Percentiles rank a stretch among this genome's conserved stretches.
Conservation (phyloP, 2,329 filamentous ascomycete species). For the Fusarium temperatum region DNA sequence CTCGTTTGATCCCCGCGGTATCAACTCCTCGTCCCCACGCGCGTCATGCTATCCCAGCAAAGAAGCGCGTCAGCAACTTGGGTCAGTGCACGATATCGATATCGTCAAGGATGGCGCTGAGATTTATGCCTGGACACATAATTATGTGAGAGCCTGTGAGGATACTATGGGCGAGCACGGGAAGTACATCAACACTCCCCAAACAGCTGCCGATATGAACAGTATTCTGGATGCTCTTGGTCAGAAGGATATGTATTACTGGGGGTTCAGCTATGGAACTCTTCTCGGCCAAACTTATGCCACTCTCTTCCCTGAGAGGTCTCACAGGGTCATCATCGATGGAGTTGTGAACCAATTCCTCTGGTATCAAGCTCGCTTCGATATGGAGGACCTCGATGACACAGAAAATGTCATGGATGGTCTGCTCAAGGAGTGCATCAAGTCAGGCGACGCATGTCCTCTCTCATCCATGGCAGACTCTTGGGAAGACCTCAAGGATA, state of each 20-base stretch:
- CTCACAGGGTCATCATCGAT: conserved; percentile 49
- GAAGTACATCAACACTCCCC: conserved; percentile 58
- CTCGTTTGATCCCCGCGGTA: conserved; percentile 58
- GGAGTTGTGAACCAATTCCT: conserved; percentile 48
- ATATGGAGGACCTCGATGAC: conserved; percentile 42
- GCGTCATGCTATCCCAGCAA: conserved; percentile 53
- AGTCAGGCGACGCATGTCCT: conserved; percentile 57
- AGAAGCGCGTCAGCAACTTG: conserved; percentile 44
- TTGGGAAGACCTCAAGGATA: conserved; percentile 46
- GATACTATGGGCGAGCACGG: conserved; percentile 57
- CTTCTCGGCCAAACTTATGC: conserved; percentile 54
- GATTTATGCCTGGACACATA: conserved; percentile 53
- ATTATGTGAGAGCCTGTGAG: conserved; percentile 52
- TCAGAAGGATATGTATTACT: conserved; percentile 48
- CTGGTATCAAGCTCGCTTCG: conserved; percentile 44
- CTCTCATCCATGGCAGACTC: conserved; percentile 50
- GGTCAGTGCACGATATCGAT: conserved; percentile 37
- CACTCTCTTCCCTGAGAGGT: conserved; percentile 48
- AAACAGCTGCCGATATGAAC: conserved; percentile 62
- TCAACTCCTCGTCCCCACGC: conserved; percentile 44
- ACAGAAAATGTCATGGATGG: conserved; percentile 45
- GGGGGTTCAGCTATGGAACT: conserved; percentile 56
- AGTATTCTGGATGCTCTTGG: conserved; percentile 55
- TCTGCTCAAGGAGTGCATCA: conserved; percentile 49
- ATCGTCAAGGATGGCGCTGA: conserved; percentile 48